These are phyloP conservation scores for Chlorella ohadii DNA, from an alignment of 139 green algal genomes.

Conservation along the genomic window DNA sequence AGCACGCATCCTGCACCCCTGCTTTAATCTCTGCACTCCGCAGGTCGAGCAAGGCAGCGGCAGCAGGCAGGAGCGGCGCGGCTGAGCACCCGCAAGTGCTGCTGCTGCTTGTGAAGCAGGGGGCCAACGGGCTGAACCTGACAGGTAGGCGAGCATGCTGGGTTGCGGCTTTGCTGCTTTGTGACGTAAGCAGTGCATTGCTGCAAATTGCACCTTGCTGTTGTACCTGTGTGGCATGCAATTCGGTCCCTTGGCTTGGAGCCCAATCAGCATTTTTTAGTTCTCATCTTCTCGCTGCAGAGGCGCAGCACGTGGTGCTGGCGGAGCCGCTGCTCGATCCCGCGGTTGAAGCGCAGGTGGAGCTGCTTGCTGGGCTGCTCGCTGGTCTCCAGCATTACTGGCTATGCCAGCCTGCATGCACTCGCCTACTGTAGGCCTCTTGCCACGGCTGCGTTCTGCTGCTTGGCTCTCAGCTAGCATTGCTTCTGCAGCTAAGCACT, in stretches of 20 bases:
- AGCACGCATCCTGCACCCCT: neutral
- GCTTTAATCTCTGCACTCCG: neutral
- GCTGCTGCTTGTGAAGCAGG: conserved; percentile 81
- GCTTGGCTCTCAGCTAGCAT: too few species aligned
- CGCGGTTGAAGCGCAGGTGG: conserved; percentile 42
- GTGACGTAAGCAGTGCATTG: neutral
- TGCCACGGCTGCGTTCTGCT: too few species aligned
- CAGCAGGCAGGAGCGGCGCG: neutral
- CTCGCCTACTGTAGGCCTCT: too few species aligned
- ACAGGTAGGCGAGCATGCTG: conserved; percentile 22
- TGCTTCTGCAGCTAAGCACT: too few species aligned
- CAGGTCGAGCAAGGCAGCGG: conserved; percentile 12
- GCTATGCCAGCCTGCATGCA: too few species aligned
- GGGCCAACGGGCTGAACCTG: conserved; percentile 82
- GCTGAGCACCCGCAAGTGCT: conserved; percentile 57
- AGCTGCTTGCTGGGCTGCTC: too few species aligned
- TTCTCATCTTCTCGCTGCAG: conserved; percentile 8
- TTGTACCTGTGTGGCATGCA: too few species aligned
- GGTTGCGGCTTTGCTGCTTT: neutral
- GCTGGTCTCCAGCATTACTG: too few species aligned
- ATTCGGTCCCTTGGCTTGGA: too few species aligned
- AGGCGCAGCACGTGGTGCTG: conserved; percentile 89
- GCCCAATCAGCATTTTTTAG: too few species aligned
- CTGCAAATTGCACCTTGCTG: too few species aligned
- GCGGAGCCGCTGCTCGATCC: conserved; percentile 78